phyloP scores from a whole-genome alignment of 345 rosid species.

The Aurinia saxatilis region DNA sequence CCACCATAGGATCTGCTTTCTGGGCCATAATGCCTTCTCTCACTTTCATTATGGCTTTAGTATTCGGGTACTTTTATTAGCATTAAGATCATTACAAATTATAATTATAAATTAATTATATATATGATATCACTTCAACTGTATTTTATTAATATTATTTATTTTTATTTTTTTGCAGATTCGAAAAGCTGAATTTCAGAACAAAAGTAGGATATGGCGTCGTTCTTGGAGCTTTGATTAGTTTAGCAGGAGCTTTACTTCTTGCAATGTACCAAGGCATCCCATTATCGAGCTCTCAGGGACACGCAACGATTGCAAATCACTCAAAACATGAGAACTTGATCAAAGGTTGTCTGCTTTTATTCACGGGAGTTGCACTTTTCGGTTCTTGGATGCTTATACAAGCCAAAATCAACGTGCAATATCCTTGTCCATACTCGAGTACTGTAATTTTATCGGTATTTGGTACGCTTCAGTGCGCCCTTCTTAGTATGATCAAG shows the following conservation, averaged over 20 bases:
- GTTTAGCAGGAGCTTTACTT: conserved; percentile 47
- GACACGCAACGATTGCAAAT: neutral
- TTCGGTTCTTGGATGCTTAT: conserved; percentile 52
- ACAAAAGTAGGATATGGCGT: conserved; percentile 34
- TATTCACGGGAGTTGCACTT: conserved; percentile 25
- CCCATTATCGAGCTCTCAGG: conserved; percentile 17
- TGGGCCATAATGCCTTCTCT: conserved; percentile 45
- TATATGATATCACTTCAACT: neutral
- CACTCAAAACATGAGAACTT: conserved; percentile 31
- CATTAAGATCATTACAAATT: neutral
- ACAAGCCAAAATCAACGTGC: conserved; percentile 43
- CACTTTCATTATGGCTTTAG: conserved; percentile 59
- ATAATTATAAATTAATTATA: neutral
- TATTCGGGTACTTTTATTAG: conserved; percentile 40
- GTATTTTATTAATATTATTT: neutral
- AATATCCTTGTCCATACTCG: conserved; percentile 51
- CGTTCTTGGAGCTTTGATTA: conserved; percentile 38
- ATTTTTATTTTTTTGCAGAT: conserved; percentile 16
- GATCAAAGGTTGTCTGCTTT: conserved; percentile 39
- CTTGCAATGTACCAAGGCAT: conserved; percentile 45
- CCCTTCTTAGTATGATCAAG: conserved; percentile 32
- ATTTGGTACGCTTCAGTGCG: conserved; percentile 51
- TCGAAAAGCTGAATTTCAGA: conserved; percentile 41
- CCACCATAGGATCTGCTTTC: conserved; percentile 56
- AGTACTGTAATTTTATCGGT: conserved; percentile 50